Percentiles rank a stretch among this genome's conserved stretches.
Evolutionary conservation across 2,329 filamentous ascomycete genomes (phyloP).

Genomic region (Fusarium solani-melongenae): DNA sequence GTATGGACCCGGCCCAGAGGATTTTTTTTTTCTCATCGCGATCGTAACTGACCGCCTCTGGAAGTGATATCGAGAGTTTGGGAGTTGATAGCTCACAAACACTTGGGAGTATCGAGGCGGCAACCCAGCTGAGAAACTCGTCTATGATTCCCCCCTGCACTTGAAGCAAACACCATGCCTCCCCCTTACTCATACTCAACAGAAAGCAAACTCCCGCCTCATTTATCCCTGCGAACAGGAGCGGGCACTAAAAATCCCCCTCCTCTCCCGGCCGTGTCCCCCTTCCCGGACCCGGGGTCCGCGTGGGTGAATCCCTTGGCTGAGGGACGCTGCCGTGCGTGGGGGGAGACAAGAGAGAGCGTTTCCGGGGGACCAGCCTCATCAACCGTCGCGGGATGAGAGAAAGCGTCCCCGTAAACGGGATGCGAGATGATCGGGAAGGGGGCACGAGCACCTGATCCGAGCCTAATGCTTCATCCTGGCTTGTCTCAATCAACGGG

Average conservation of each 20-base stretch:
- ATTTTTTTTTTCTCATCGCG: background rate
- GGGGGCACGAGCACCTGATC: constrained; percentile 27
- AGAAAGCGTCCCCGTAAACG: constrained; percentile 7
- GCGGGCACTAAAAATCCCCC: constrained; percentile 20
- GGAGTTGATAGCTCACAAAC: constrained; percentile 30
- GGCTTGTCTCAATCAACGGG: background rate
- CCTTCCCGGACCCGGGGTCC: constrained; percentile 9
- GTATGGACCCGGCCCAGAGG: background rate
- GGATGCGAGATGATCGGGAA: constrained; percentile 36
- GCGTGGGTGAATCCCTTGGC: constrained; percentile 30
- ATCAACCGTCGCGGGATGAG: constrained; percentile 8
- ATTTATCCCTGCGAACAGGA: background rate
- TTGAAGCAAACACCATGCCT: constrained; percentile 15
- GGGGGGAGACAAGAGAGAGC: constrained; percentile 4
- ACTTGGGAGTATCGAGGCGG: background rate
- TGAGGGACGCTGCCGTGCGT: constrained; percentile 16
- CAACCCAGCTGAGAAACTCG: background rate
- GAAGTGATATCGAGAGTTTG: constrained; percentile 14
- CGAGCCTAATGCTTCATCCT: constrained; percentile 28
- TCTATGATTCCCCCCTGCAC: background rate
- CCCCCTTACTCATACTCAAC: constrained; percentile 6
- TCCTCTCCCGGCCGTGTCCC: background rate
- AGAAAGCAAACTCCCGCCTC: constrained; percentile 12
- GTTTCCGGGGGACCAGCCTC: background rate
- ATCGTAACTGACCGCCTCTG: constrained; percentile 30